A percentile compares a stretch with the other conserved stretches of the same genome.
Evolutionary conservation across 1,139 yeast species (phyloP).

Genomic region (Yarrowia galli): DNA sequence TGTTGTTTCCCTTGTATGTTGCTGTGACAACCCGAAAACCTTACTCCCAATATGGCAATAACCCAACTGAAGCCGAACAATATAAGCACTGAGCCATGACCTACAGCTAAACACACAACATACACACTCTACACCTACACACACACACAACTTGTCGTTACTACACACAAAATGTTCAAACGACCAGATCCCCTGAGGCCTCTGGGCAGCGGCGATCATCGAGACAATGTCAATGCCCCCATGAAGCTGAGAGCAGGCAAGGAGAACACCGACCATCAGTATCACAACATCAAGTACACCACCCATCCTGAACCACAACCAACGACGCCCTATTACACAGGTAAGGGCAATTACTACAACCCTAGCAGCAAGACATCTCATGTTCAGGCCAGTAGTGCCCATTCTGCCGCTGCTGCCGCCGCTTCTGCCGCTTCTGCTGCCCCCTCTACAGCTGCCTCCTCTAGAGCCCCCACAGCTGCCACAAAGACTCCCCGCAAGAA

Average conservation of each 20-base stretch:
- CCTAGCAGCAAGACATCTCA: neutral
- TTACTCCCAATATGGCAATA: constrained; percentile 30
- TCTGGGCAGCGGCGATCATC: constrained; percentile 24
- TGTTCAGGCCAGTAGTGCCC: neutral
- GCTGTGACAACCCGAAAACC: constrained; percentile 30
- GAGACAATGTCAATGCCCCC: constrained; percentile 15
- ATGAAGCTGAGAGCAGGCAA: constrained; percentile 32
- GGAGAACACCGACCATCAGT: constrained; percentile 8
- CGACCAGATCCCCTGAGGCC: constrained; percentile 30
- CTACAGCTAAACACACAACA: neutral
- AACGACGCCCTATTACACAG: constrained; percentile 4
- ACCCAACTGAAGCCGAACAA: constrained; percentile 34
- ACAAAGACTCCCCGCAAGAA: constrained; percentile 56
- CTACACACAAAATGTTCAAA: constrained; percentile 23
- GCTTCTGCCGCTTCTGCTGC: neutral
- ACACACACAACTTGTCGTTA: too few species aligned
- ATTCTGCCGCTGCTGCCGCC: constrained; percentile 5
- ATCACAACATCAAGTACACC: constrained; percentile 27
- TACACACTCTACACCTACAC: neutral
- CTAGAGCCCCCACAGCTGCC: constrained; percentile 1
- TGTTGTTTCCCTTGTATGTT: neutral
- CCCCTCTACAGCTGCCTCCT: neutral
- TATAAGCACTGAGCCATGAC: constrained; percentile 25
- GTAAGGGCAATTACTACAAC: constrained; percentile 12
- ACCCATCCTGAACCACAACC: neutral